phyloP scores from a whole-genome alignment of 306 rosid genomes.

The Cyclanthera cordifolia region DNA sequence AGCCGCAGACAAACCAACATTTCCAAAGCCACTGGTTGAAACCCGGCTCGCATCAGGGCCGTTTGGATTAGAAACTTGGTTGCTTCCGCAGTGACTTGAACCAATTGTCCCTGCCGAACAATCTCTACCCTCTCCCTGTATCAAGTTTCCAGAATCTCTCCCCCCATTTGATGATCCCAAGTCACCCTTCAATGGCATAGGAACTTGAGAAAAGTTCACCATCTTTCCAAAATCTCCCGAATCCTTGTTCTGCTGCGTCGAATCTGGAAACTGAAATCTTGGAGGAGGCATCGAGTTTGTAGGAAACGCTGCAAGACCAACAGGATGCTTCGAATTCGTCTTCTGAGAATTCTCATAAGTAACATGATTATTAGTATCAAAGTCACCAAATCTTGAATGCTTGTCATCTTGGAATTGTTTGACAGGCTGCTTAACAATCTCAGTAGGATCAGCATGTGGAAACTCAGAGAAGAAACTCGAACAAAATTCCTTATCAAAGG shows the following conservation, averaged over 20 bases:
- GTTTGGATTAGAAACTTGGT: slow-evolving; percentile 36
- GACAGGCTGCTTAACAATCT: slow-evolving; percentile 33
- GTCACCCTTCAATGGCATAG: slow-evolving; percentile 21
- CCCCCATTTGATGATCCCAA: slow-evolving; percentile 29
- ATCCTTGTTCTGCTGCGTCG: slow-evolving; percentile 26
- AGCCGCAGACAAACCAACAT: slow-evolving; percentile 34
- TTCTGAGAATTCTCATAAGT: slow-evolving; percentile 18
- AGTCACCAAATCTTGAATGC: slow-evolving; percentile 25
- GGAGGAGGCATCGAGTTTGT: slow-evolving; percentile 50
- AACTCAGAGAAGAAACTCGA: slow-evolving; percentile 41
- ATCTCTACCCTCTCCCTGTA: slow-evolving; percentile 40
- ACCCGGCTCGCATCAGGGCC: slow-evolving; percentile 35
- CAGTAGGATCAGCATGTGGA: slow-evolving; percentile 35
- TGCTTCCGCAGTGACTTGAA: slow-evolving; percentile 69
- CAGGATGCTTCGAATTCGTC: slow-evolving; percentile 25
- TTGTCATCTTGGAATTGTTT: slow-evolving; percentile 36
- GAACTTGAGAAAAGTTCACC: slow-evolving; percentile 30
- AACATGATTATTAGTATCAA: slow-evolving; percentile 17
- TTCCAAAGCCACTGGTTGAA: slow-evolving; percentile 35
- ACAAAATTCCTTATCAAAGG: slow-evolving; percentile 50
- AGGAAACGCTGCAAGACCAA: slow-evolving; percentile 24
- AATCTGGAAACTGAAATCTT: slow-evolving; percentile 29
- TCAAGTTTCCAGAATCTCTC: slow-evolving; percentile 21
- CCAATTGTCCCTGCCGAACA: slow-evolving; percentile 56
- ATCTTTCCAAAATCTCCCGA: slow-evolving; percentile 21